Evolutionary conservation across 306 rosid species (phyloP).

Genomic region (Fagus sylvatica): DNA sequence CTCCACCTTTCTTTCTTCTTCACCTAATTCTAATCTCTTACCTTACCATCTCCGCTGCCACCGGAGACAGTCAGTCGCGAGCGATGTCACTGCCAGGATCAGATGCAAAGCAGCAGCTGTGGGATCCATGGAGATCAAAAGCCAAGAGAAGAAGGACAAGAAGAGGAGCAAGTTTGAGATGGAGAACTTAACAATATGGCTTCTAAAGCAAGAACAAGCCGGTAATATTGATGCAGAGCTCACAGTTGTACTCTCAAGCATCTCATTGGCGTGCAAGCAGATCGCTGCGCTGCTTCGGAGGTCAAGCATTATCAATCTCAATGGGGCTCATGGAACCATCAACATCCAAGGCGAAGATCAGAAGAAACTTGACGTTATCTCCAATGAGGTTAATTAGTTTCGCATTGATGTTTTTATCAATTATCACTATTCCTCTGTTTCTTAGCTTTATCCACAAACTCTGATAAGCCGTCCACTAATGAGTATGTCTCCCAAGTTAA

Average conservation of each 20-base stretch:
- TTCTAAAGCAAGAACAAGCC: slow-evolving; percentile 39
- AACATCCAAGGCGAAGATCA: slow-evolving; percentile 50
- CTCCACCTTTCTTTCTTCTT: slow-evolving; percentile 51
- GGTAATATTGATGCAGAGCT: slow-evolving; percentile 43
- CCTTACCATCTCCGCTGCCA: slow-evolving; percentile 5
- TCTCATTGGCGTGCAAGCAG: slow-evolving; percentile 44
- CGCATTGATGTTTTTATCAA: neutral
- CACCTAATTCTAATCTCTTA: slow-evolving; percentile 49
- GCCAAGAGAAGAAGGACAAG: neutral
- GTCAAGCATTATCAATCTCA: slow-evolving; percentile 40
- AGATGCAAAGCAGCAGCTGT: slow-evolving; percentile 10
- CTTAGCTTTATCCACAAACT: neutral
- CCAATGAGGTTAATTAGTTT: slow-evolving; percentile 33
- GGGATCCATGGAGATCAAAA: slow-evolving; percentile 4
- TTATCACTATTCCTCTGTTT: neutral
- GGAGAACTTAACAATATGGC: slow-evolving; percentile 42
- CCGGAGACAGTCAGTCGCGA: slow-evolving; percentile 3
- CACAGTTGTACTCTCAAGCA: slow-evolving; percentile 42
- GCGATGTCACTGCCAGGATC: neutral
- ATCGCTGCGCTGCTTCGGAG: slow-evolving; percentile 46
- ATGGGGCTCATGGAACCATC: slow-evolving; percentile 39
- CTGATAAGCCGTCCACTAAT: too few relatives aligned
- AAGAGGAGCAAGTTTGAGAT: slow-evolving; percentile 12
- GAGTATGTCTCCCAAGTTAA: too few relatives aligned
- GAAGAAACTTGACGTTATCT: slow-evolving; percentile 51